Evolutionary conservation across 176 grass and related monocot species (phyloP), one percentile per base, ranked within the genome.

Genomic region (Zoysia japonica): DNA sequence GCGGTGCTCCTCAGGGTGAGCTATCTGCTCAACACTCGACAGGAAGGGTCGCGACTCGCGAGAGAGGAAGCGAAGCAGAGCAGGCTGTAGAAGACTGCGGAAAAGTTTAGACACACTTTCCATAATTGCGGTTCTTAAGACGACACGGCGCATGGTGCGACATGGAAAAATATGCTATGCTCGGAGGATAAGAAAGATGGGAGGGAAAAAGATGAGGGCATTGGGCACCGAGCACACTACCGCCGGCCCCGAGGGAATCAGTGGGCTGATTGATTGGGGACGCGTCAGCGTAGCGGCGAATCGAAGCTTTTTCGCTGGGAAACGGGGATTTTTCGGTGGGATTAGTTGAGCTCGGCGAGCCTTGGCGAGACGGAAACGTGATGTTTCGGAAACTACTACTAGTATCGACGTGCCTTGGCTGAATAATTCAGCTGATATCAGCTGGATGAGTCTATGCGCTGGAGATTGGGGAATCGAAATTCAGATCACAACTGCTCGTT

Each of bases 241-340:
- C 55, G 67, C 38, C 41, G 53, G 71, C 52, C 47, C 65, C 51
- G 65, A 80, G 82, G 76, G 77, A 85, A 85, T 84, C 81, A 65
- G 47, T 84, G 82, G 76, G 55, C 28, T 55, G 81, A 75, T 70
- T 47, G 80, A 70, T 88, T 62, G 71, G 42, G 47, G 65, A 40
- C 35, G n/a, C 65, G 36, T 53, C 70, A 60, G 65, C 48, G 60
- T 71, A 74, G 54, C 68, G 44, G 16, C 80, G 68, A 78, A 85
- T 71, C 71, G 8, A 41, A 47, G 36, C 82, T 65, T 88, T 81
- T 81, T 48, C 41, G 77, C 77, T 49, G 12, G 65, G n/a, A 85
- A 88, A 85, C 57, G 47, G 73, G 64, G 35, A 0, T 17, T 88
- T 84, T 61, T 80, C 39, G 9, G 68, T 56, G 51, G 85, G 72